Conservation (phyloP, 2,329 filamentous ascomycete species). For the Gremmenia infestans region DNA sequence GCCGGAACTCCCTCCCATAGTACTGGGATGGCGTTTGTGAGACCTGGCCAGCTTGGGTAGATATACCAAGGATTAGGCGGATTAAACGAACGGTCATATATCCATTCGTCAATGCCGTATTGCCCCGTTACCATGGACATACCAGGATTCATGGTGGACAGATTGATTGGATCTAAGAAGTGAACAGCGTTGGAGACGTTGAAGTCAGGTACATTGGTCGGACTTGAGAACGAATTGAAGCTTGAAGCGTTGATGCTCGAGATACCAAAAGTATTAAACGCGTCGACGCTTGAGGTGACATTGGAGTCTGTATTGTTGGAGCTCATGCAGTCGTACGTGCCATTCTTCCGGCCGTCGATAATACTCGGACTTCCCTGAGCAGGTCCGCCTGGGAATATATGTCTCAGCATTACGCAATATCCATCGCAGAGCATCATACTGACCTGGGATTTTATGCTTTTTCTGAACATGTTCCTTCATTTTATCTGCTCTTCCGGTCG, state of each 20-base stretch:
- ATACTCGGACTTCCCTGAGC: background rate
- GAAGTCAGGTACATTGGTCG: background rate
- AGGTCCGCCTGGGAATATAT: background rate
- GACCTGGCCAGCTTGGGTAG: too few relatives aligned
- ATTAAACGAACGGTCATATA: too few relatives aligned
- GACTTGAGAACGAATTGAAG: background rate
- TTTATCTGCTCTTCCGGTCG: background rate
- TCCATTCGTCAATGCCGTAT: too few relatives aligned
- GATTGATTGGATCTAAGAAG: too few relatives aligned
- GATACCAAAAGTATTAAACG: background rate
- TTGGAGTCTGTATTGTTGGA: background rate
- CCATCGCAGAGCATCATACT: background rate
- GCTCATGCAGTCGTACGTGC: background rate
- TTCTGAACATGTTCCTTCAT: background rate
- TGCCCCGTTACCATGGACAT: too few relatives aligned
- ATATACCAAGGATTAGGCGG: too few relatives aligned
- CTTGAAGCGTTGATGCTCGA: background rate
- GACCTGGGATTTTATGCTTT: background rate
- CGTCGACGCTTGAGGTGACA: background rate
- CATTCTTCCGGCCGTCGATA: background rate
- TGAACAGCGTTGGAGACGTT: too few relatives aligned
- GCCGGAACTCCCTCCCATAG: too few relatives aligned
- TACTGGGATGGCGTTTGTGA: too few relatives aligned
- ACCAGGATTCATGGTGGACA: too few relatives aligned
- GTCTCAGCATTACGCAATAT: background rate